phyloP scores from a whole-genome alignment of 495 filamentous ascomycete species.

The Hypoxylon fragiforme region DNA sequence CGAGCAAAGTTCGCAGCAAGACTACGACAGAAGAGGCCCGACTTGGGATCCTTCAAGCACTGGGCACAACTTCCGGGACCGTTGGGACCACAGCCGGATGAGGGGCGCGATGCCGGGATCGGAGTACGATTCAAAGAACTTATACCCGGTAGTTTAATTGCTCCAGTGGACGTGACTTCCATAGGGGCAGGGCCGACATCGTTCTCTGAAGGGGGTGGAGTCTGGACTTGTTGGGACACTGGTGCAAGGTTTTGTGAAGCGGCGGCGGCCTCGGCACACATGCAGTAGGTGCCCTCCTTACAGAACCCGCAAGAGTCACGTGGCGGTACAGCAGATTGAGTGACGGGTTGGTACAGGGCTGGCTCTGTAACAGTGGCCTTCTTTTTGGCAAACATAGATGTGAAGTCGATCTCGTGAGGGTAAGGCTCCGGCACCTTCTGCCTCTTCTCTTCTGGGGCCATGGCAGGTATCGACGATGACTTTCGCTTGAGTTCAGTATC shows the following conservation, averaged over 20 bases:
- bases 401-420: constrained; percentile 73
- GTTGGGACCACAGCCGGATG: constrained; percentile 59
- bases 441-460: constrained; percentile 59
- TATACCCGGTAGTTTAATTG: constrained; percentile 53
- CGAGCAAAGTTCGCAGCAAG: constrained; percentile 67
- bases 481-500: constrained; percentile 44
- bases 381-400: constrained; percentile 59
- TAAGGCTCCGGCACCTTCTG: constrained; percentile 39
- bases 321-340: constrained; percentile 36
- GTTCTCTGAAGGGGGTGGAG: constrained; percentile 70
- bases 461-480: constrained; percentile 44
- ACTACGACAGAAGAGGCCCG: constrained; percentile 83
- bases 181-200: constrained; percentile 57
- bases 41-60: constrained; percentile 75
- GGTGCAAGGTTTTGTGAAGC: constrained; percentile 50
- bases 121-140: constrained; percentile 35
- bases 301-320: constrained; percentile 85
- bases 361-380: constrained; percentile 24
- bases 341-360: constrained; percentile 33
- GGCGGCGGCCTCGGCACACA: constrained; percentile 73
- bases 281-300: constrained; percentile 78
- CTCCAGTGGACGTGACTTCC: constrained; percentile 52
- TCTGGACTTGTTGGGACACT: constrained; percentile 56
- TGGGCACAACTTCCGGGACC: constrained; percentile 81
- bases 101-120: constrained; percentile 20